Base-by-base conservation (phyloP, 306 rosid species). In the Lablab purpureus region DNA sequence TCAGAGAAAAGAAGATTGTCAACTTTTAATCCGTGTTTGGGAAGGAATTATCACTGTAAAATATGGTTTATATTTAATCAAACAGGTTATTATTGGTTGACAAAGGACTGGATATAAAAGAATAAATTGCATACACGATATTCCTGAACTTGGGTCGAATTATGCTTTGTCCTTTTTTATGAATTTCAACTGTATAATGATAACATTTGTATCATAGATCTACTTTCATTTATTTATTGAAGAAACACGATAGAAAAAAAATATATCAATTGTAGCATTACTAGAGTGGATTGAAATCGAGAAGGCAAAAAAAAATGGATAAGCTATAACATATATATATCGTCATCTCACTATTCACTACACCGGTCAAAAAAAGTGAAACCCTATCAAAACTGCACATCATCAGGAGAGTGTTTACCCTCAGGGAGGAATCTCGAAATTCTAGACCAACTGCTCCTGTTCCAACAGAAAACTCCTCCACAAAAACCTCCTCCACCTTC, bases 1-100 rank as follows among this genome's bases (percentile, higher is more conserved):
- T 91, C 67, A 85, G 86, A 84, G 88, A 84, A 27, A 94, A 87
- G 84, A 80, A 76, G 18, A 81, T 94, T 55, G 23, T 82, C 32
- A 72, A 73, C 67, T 88, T 91, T 65, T 91, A 81, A 86, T 19
- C 49, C 14, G 15, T 21, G 49, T 1, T 75, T 75, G 50, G 18
- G 69, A 78, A 67, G 19, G 64, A 67, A 41, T 67, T 51, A 28
- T 27, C 4, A 23, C 7, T 50, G 1, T 32, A 9, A 34, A 34
- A 34, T n/a, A 34, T 2, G 71, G 12, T 7, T 21, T 37, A 9
- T 40, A 34, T 30, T 32, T 5, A 62, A 32, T 28, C 12, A 9
- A 64, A 10, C 9, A n/a, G 9, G 10, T 37, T 18, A 66, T 37
- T 65, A 37, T 66, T 22, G 19, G 21, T 22, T 22, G 34, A 10